Base-by-base conservation (phyloP, 345 rosid genomes). In the Lepidium africanum region DNA sequence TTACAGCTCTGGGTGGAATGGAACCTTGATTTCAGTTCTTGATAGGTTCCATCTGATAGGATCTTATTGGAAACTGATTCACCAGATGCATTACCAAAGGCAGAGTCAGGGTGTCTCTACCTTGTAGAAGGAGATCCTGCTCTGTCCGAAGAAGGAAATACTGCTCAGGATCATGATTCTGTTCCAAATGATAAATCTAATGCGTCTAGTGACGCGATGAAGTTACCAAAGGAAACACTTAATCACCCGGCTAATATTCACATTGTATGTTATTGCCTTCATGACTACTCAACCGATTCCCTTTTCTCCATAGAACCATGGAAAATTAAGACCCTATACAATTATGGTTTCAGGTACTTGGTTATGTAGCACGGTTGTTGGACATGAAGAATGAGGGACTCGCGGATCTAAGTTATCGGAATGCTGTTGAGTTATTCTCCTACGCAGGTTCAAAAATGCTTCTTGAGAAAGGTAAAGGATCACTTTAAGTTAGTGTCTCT, bases 191-290 rank as follows among this genome's bases (percentile, higher is more conserved):
- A 80, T 21, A 59, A 72, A 48, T 45, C 79, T 39, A 60, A 25
- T 62, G 59, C 39, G 37, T 77, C 79, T 25, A 47, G 54, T 50
- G 84, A 81, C 64, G 53, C 80, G 16, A 72, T 79, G 48, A 47
- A 59, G 9, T 59, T 69, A 19, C 79, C 81, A 5, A 87, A 70
- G 66, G 88, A 87, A 46, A 80, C 80, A 43, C 87, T 84, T 15
- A 90, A 93, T 80, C 98, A 93, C 74, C 96, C 98, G 0, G 92
- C 96, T 67, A 93, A 93, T 76, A 86, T 93, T 49, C 86, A 76
- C 50, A 72, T 23, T 0, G 94, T 87, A 86, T 58, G 87, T 67
- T 76, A 11, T 43, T 45, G 8, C 68, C 68, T 64, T 58, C 16
- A 5, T 36, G 16, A 33, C 11, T 36, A 11, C 32, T 30, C 52